Evolutionary conservation across 257 asterid genomes (phyloP), one percentile per base, ranked within the genome.

Genomic region (Capsicum chinense): DNA sequence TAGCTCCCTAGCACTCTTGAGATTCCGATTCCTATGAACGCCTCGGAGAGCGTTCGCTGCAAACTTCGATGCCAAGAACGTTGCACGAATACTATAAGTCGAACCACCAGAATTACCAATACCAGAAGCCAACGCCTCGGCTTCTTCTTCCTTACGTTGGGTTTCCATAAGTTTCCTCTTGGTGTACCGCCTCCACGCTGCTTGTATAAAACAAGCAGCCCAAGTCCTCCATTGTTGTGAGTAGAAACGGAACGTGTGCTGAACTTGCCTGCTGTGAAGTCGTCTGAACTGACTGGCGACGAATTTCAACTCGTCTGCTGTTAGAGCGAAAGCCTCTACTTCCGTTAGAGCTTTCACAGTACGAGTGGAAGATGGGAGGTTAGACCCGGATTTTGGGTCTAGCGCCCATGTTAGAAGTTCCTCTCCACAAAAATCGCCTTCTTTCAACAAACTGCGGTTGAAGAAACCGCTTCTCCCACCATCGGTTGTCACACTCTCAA

Each of bases 161-260:
- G 85, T 89, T 84, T 94, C 98, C 87, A 93, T 35, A n/a, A 91
- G 62, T 83, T 97, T 97, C 88, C 98, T 89, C 82, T 91, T 94
- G 58, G 94, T 89, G 67, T 97, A 92, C 33, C 99, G 89, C 7
- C 99, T 89, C 99, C 99, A 97, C 0, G 98, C 99, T 17, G 99
- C 98, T 87, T 97, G 99, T 68, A 96, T 93, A 50, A 94, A 96
- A 90, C 97, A 92, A 17, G 99, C 98, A 2, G 97, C 98, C 99
- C 99, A 97, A 1, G 99, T 97, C 76, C 98, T 88, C 99, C 99
- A 97, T 80, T 97, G 99, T 83, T 94, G 98, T 0, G 99, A 97
- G 91, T 97, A 97, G 90, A 97, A 97, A 2, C 99, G 97, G 91
- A 97, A 97, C 0, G 99, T 97, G 91, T 97, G 99, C 66, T 97